Evolutionary conservation across 306 rosid species (phyloP).

Genomic region (Sechiopsis laciniata): DNA sequence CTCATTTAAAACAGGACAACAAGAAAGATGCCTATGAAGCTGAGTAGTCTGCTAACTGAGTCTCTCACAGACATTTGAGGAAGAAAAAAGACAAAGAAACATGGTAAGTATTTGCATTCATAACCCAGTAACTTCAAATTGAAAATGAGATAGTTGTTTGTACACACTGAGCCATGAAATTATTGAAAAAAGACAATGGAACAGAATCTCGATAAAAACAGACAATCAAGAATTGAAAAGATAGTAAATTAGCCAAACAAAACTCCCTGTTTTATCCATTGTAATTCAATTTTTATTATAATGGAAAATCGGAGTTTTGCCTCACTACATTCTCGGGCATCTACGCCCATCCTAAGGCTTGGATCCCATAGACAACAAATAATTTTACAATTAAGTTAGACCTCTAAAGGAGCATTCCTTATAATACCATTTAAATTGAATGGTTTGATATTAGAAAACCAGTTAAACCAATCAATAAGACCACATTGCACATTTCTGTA

Average conservation of each 20-base stretch:
- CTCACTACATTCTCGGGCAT: too few relatives aligned
- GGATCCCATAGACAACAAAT: too few relatives aligned
- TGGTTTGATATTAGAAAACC: not conserved
- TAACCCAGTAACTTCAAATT: constrained; percentile 4
- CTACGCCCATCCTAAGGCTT: too few relatives aligned
- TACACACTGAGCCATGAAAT: not conserved
- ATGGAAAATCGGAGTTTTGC: too few relatives aligned
- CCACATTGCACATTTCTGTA: not conserved
- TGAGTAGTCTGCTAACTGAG: not conserved
- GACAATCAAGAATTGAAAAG: not conserved
- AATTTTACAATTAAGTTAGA: too few relatives aligned
- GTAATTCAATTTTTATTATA: too few relatives aligned
- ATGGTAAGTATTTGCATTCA: not conserved
- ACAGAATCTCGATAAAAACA: not conserved
- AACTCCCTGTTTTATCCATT: not conserved
- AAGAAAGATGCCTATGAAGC: not conserved
- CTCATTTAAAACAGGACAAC: not conserved
- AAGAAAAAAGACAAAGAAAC: not conserved
- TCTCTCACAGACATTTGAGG: not conserved
- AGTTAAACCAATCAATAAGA: not conserved
- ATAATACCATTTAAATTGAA: not conserved
- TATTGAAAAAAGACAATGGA: not conserved
- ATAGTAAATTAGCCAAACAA: not conserved
- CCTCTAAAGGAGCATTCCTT: too few relatives aligned
- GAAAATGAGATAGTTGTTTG: not conserved